Base-by-base conservation (phyloP, 371 early-diverging fungal species). In the Mucor lusitanicus region DNA sequence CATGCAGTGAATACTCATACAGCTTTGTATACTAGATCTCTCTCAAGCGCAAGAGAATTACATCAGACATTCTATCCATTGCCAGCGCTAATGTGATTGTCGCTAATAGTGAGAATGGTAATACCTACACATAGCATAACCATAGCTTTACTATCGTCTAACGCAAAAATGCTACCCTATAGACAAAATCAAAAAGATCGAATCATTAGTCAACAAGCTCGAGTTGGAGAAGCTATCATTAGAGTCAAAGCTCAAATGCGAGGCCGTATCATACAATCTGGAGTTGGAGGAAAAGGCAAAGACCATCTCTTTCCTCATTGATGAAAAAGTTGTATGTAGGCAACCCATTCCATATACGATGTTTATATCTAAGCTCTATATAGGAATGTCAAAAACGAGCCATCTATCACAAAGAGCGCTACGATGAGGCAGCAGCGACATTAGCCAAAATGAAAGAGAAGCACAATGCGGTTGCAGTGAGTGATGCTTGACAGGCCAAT, bases 381-480 rank as follows among this genome's bases (percentile, higher is more conserved):
- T n/a, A 63, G 63, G 63, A 54, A 8, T 25, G n/a, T n/a, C 53
- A 68, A 63, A 28, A 48, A 39, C 6, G 42, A 23, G 64, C 63
- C 11, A 50, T 68, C 3, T 39, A 59, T 25, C 63, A 68, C 13
- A 37, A 59, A 35, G 57, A 57, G 27, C 44, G 39, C 0, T 35
- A 37, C 6, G 40, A 63, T 17, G 54, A 68, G 3, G 57, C 50
- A 15, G 25, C 53, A 15, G 19, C 58, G 32, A 53, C 42, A 23
- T 21, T 68, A 8, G 53, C 33, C 4, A 21, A 19, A 0, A 65
- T 65, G 37, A 65, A 65, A 50, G 58, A 30, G 23, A 57, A 65
- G 6, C 65, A 65, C 48, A 57, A 42, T 15, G 4, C 33, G 7
- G 65, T 59, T 3, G 32, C 65, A 11, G 65, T 65, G 48, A 40